These are phyloP conservation scores for Suillus discolor DNA, from an alignment of 768 basidiomycete genomes.

Conservation along the genomic window DNA sequence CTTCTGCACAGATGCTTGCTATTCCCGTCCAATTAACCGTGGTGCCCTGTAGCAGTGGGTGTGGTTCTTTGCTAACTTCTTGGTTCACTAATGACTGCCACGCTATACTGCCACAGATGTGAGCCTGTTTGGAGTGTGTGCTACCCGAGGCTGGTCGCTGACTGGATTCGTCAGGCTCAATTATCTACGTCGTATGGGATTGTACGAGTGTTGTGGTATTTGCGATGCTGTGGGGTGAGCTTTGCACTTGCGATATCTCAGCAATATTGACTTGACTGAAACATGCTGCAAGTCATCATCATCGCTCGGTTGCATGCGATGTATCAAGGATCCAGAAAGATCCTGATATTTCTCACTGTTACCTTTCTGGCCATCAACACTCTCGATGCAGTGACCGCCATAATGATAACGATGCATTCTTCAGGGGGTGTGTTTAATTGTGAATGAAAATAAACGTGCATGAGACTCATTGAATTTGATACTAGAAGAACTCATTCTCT, in stretches of 20 bases:
- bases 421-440: too few species aligned
- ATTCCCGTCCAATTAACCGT: neutral
- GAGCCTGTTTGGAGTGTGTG: neutral
- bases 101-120: neutral
- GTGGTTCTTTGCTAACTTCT: neutral
- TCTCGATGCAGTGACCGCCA: neutral
- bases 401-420: too few species aligned
- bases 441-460: too few species aligned
- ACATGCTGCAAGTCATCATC: neutral
- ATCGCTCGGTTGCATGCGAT: neutral
- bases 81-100: neutral
- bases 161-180: neutral
- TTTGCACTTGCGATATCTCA: neutral
- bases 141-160: neutral
- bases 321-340: neutral
- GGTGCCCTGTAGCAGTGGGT: neutral
- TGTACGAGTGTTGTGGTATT: neutral
- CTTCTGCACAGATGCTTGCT: neutral
- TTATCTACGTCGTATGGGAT: neutral
- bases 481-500: neutral
- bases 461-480: neutral
- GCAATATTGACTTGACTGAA: neutral
- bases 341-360: neutral
- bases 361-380: neutral
- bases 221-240: neutral